Evolutionary conservation across 805 yeast species (phyloP), one percentile per base, ranked within the genome.

Genomic region (Yamadazyma sp.): DNA sequence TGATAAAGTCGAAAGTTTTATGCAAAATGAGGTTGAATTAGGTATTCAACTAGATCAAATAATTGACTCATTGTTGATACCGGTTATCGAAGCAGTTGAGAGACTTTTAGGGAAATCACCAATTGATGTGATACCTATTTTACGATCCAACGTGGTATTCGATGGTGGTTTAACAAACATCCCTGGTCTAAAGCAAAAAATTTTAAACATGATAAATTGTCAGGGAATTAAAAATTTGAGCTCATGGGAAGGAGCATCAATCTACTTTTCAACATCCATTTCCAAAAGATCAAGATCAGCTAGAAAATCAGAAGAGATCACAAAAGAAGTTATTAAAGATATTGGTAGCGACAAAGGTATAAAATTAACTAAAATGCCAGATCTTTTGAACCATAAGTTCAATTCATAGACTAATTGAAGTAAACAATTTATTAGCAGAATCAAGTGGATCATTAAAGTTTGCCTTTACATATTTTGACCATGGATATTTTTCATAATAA

Each of bases 241-340:
- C 1, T 38, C 58, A 2, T 62, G 66, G 66, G 40, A 48, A 7
- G 64, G 64, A 4, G 48, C 55, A 18, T 60, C 66, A 3, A 38
- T 59, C 19, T 62, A 60, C 35, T 47, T 46, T 20, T 46, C 60
- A 3, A 45, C 52, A 3, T 40, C 47, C 1, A 33, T 52, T 17
- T 32, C 33, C 5, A 27, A 35, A 15, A 44, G 52, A 16, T 36
- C 40, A n/a, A 39, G 48, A 16, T 32, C 28, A 11, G 35, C 36
- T 6, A 42, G 58, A 40, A 53, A 49, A 27, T 35, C 43, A 4
- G 38, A 39, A 15, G 62, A 55, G 32, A 43, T 53, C 4, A 47
- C 58, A 1, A 48, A 48, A 22, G 58, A 55, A 4, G 20, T 16
- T 1, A 25, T 54, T 10, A 36, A 31, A 15, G 45, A 45, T 11